Percentiles rank a stretch among this genome's conserved stretches.
Conservation (phyloP, 2,329 filamentous ascomycete genomes). For the Calonectria multiphialidica region DNA sequence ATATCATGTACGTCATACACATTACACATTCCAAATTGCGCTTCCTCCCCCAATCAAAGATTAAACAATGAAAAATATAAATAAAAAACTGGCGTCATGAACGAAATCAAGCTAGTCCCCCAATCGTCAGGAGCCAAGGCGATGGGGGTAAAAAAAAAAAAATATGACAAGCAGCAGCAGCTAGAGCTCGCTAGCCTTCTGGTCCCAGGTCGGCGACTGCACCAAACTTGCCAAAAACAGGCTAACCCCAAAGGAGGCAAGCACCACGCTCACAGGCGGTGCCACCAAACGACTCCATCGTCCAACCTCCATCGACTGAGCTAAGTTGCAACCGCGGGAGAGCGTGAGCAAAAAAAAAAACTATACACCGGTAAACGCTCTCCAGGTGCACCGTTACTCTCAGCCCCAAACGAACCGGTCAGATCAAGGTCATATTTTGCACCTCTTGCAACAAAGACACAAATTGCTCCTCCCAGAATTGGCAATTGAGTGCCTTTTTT, state of each 20-base stretch:
- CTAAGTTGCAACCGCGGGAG: background rate
- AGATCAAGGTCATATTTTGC: background rate
- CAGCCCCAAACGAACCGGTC: background rate
- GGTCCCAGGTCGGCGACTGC: background rate
- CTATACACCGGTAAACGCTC: background rate
- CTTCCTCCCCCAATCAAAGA: background rate
- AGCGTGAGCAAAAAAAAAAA: constrained; percentile 15
- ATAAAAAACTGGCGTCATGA: background rate
- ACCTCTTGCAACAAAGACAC: background rate
- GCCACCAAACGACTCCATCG: constrained; percentile 7
- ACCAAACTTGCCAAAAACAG: background rate
- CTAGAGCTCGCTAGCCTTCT: background rate
- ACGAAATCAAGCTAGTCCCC: background rate
- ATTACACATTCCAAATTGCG: background rate
- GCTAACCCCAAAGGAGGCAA: constrained; percentile 16
- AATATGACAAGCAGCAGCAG: background rate
- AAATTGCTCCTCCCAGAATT: background rate
- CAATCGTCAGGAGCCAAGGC: background rate
- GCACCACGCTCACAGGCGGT: background rate
- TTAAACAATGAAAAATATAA: background rate
- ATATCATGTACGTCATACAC: too few relatives aligned
- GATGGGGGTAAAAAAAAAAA: background rate
- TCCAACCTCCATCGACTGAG: constrained; percentile 14
- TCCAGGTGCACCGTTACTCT: background rate
- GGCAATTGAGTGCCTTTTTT: background rate